Conservation (phyloP, 805 yeast genomes). For the Ogataea allantospora region DNA sequence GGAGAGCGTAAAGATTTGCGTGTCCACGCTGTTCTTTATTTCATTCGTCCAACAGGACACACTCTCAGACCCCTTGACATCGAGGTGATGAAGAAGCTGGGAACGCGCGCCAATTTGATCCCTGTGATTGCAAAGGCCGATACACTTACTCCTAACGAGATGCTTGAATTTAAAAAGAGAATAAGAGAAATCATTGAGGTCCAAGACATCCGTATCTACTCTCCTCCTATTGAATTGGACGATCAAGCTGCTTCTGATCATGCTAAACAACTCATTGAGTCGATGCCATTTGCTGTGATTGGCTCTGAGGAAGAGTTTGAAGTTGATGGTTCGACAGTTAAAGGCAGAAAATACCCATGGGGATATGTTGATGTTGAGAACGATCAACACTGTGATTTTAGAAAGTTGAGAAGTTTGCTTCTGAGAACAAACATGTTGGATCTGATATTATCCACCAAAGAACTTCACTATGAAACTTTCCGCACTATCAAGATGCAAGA, state of each 20-base stretch:
- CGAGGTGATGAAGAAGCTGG: conserved; percentile 79
- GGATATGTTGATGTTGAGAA: conserved; percentile 87
- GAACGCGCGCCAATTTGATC: conserved; percentile 78
- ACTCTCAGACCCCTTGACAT: conserved; percentile 84
- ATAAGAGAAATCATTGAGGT: conserved; percentile 81
- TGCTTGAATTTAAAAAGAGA: conserved; percentile 66
- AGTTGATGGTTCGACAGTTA: conserved; percentile 60
- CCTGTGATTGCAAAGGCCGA: conserved; percentile 91
- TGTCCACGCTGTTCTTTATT: conserved; percentile 88
- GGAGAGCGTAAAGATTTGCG: conserved; percentile 67
- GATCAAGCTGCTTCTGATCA: conserved; percentile 78
- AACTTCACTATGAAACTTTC: conserved; percentile 75
- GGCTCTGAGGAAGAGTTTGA: conserved; percentile 75
- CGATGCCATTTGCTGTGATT: conserved; percentile 85
- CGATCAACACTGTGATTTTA: conserved; percentile 81
- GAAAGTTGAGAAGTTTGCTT: conserved; percentile 72
- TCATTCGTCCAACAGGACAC: conserved; percentile 89
- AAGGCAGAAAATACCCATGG: conserved; percentile 89
- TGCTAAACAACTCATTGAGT: conserved; percentile 73
- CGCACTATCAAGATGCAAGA: conserved; percentile 68
- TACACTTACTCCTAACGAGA: conserved; percentile 70
- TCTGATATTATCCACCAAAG: conserved; percentile 75
- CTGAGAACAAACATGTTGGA: conserved; percentile 84
- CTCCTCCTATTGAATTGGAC: conserved; percentile 77
- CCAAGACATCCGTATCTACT: conserved; percentile 78